Percentiles rank a stretch among this genome's conserved stretches.
Evolutionary conservation across 345 rosid genomes (phyloP).

Genomic region (Barbarea vulgaris): DNA sequence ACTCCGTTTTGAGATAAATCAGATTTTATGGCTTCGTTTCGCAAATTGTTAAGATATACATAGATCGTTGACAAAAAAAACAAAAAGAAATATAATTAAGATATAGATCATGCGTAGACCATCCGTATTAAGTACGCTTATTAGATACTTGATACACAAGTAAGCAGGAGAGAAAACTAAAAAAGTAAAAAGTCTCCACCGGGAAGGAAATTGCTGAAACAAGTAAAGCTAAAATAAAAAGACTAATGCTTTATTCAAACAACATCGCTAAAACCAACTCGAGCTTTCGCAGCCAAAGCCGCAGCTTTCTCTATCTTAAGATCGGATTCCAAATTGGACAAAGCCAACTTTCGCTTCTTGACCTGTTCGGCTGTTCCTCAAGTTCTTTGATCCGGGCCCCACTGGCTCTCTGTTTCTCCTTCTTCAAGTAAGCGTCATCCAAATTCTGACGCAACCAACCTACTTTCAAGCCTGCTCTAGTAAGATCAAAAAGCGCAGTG

Average conservation of each 20-base stretch:
- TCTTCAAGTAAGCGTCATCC: background rate
- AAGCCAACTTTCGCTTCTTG: background rate
- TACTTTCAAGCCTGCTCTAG: background rate
- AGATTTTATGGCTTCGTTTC: background rate
- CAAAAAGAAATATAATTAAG: no score
- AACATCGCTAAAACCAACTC: background rate
- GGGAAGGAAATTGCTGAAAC: background rate
- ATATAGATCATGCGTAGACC: no score
- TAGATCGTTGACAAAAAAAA: no score
- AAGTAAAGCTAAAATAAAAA: background rate
- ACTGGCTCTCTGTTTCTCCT: background rate
- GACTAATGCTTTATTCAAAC: background rate
- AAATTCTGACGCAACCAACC: background rate
- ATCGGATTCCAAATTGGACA: background rate
- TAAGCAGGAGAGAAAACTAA: no score
- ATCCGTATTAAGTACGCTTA: no score
- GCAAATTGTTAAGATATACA: no score
- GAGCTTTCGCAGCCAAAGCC: background rate
- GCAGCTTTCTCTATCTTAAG: background rate
- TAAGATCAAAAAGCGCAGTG: no score
- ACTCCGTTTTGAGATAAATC: background rate
- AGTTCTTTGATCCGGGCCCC: background rate
- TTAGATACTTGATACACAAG: no score
- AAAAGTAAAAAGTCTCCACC: background rate
- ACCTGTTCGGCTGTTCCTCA: slow-evolving; percentile 1